Evolutionary conservation across 1,284 basidiomycete genomes (phyloP).

Genomic region (Apiotrichum brassicae): DNA sequence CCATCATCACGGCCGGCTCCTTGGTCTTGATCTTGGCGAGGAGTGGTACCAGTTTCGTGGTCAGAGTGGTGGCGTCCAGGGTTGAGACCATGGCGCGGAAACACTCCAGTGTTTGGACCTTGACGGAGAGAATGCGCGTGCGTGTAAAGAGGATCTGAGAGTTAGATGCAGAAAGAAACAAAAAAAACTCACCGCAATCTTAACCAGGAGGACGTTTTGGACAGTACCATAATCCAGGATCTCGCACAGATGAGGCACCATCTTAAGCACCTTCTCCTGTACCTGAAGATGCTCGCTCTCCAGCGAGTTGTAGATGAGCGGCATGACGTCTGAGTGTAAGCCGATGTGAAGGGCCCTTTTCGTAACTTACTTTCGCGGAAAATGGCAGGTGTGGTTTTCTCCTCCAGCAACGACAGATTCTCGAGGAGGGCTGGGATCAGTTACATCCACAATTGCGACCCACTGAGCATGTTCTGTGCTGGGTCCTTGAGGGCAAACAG

Average conservation of each 20-base stretch:
- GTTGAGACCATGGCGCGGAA: slow-evolving; percentile 90
- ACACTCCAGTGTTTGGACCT: slow-evolving; percentile 80
- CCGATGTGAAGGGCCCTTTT: rapidly evolving
- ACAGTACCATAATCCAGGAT: slow-evolving; percentile 89
- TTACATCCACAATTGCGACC: slow-evolving; percentile 7
- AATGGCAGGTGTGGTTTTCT: slow-evolving; percentile 76
- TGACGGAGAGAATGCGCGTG: slow-evolving; percentile 76
- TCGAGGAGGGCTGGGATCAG: slow-evolving; percentile 61
- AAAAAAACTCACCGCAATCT: no score
- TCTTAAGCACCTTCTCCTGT: slow-evolving; percentile 82
- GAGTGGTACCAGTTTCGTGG: slow-evolving; percentile 89
- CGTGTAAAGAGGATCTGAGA: slow-evolving; percentile 84
- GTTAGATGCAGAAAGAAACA: no score
- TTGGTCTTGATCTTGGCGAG: slow-evolving; percentile 91
- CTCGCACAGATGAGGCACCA: slow-evolving; percentile 82
- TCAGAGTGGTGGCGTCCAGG: slow-evolving; percentile 83
- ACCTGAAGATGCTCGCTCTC: slow-evolving; percentile 85
- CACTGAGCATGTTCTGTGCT: slow-evolving; percentile 86
- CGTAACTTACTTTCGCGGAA: slow-evolving; percentile 77
- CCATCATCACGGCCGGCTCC: slow-evolving; percentile 92
- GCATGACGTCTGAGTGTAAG: slow-evolving; percentile 69
- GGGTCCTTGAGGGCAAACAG: slow-evolving; percentile 89
- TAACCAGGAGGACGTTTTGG: slow-evolving; percentile 74
- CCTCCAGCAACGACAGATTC: slow-evolving; percentile 77
- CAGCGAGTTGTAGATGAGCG: slow-evolving; percentile 88